A percentile compares a stretch with the other conserved stretches of the same genome.
These are phyloP conservation scores for Striga hermonthica DNA, from an alignment of 305 asterid species.

Conservation along the genomic window DNA sequence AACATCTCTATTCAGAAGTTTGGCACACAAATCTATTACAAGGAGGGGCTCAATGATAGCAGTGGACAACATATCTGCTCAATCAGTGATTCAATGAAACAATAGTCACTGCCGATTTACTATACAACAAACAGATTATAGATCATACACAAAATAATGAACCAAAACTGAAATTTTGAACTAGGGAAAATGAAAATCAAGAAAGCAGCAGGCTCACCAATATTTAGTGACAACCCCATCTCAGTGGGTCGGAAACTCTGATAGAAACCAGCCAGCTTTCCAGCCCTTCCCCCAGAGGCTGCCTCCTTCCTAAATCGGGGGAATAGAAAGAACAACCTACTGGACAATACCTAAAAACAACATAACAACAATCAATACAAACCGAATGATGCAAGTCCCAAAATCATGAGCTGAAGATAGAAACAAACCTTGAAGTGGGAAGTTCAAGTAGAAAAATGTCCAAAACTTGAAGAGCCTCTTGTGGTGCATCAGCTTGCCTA, in stretches of 20 bases:
- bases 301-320: constrained; percentile 67
- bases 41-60: constrained; percentile 94
- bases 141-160: not conserved
- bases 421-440: constrained; percentile 62
- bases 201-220: constrained; percentile 46
- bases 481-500: constrained; percentile 91
- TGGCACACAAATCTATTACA: constrained; percentile 74
- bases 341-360: constrained; percentile 54
- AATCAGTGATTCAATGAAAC: not conserved
- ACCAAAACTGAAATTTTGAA: too few relatives aligned
- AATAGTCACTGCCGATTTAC: not conserved
- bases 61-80: constrained; percentile 93
- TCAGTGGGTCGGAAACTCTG: constrained; percentile 99
- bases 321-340: constrained; percentile 89
- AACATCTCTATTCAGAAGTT: constrained; percentile 72
- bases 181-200: not conserved
- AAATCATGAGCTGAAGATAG: not conserved
- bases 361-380: constrained; percentile 20
- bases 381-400: not conserved
- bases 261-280: constrained; percentile 97
- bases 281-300: constrained; percentile 90
- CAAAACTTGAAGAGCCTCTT: constrained; percentile 92
- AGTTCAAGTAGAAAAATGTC: constrained; percentile 91
- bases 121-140: not conserved
- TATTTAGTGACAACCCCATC: constrained; percentile 90